These are phyloP conservation scores for Leishmania lainsoni DNA, from an alignment of 208 protist species.

Conservation along the genomic window DNA sequence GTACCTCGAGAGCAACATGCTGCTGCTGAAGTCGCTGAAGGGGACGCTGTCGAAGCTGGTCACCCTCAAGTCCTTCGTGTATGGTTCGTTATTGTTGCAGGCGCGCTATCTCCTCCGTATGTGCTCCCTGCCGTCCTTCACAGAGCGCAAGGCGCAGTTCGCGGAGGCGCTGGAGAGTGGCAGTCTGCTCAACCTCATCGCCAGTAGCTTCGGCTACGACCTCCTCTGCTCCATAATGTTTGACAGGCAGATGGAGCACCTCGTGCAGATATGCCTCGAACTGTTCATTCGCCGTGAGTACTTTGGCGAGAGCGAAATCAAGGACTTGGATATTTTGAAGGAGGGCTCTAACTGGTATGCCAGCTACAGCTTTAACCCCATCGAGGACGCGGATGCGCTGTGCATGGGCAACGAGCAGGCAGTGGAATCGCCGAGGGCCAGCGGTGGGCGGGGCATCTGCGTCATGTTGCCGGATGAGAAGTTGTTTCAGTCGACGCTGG, in stretches of 20 bases:
- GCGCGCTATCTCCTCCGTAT: conserved; percentile 72
- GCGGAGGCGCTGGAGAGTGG: conserved; percentile 63
- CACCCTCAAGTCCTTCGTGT: conserved; percentile 47
- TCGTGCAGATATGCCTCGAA: conserved; percentile 73
- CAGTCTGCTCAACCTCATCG: conserved; percentile 46
- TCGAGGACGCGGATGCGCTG: conserved; percentile 42
- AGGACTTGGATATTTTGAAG: conserved; percentile 68
- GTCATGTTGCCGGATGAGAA: conserved; percentile 69
- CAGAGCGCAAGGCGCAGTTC: conserved; percentile 71
- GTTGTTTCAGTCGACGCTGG: conserved; percentile 37
- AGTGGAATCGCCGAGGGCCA: conserved; percentile 5
- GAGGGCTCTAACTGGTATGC: conserved; percentile 54
- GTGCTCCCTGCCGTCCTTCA: conserved; percentile 72
- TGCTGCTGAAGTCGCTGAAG: conserved; percentile 71
- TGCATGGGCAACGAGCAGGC: not conserved
- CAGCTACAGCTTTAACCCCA: conserved; percentile 62
- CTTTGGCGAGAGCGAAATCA: conserved; percentile 65
- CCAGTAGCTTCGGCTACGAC: conserved; percentile 70
- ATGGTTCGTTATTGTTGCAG: conserved; percentile 73
- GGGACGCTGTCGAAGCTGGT: conserved; percentile 52
- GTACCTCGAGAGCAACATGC: conserved; percentile 55
- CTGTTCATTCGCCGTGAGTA: conserved; percentile 82
- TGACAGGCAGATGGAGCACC: conserved; percentile 69
- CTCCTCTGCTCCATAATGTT: conserved; percentile 82
- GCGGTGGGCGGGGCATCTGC: conserved; percentile 43